These are phyloP conservation scores for Aspergillus clavatus DNA, from an alignment of 2,329 filamentous ascomycete species.

Conservation along the genomic window DNA sequence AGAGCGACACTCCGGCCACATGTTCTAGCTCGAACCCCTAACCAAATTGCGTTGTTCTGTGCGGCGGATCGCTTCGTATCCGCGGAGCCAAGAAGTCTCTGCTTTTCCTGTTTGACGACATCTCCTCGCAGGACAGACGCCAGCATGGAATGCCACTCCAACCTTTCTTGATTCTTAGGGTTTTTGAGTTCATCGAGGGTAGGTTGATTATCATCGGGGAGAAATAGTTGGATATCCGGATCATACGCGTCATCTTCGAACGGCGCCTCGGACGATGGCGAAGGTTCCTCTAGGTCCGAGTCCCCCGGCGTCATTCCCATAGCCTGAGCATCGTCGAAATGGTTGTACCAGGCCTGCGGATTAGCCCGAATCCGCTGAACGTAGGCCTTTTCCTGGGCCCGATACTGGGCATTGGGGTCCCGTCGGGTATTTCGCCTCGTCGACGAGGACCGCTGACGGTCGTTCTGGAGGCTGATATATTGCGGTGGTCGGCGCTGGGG, in stretches of 20 bases:
- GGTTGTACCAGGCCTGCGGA: conserved; percentile 65
- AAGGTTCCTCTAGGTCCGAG: conserved; percentile 86
- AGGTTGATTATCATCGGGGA: conserved; percentile 82
- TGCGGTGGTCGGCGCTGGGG: conserved; percentile 53
- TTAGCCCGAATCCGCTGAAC: conserved; percentile 86
- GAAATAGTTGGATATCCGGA: conserved; percentile 87
- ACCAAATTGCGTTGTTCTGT: conserved; percentile 70
- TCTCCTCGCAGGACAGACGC: conserved; percentile 93
- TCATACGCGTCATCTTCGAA: conserved; percentile 82
- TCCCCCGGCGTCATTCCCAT: conserved; percentile 66
- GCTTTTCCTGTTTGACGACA: conserved; percentile 97
- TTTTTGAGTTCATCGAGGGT: conserved; percentile 86
- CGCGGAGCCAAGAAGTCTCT: conserved; percentile 76
- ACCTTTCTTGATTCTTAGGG: conserved; percentile 76
- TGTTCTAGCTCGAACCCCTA: conserved; percentile 76
- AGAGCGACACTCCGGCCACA: conserved; percentile 80
- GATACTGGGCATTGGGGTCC: conserved; percentile 68
- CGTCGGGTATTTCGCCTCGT: conserved; percentile 50
- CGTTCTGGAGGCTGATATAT: conserved; percentile 43
- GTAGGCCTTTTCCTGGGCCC: conserved; percentile 90
- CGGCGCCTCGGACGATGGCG: conserved; percentile 75
- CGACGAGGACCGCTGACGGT: conserved; percentile 54
- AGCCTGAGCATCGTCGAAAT: conserved; percentile 58
- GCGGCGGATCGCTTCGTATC: conserved; percentile 69
- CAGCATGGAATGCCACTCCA: conserved; percentile 98